These are phyloP conservation scores for Fusarium sp. DNA, from an alignment of 2,329 filamentous ascomycete species.

Conservation along the genomic window DNA sequence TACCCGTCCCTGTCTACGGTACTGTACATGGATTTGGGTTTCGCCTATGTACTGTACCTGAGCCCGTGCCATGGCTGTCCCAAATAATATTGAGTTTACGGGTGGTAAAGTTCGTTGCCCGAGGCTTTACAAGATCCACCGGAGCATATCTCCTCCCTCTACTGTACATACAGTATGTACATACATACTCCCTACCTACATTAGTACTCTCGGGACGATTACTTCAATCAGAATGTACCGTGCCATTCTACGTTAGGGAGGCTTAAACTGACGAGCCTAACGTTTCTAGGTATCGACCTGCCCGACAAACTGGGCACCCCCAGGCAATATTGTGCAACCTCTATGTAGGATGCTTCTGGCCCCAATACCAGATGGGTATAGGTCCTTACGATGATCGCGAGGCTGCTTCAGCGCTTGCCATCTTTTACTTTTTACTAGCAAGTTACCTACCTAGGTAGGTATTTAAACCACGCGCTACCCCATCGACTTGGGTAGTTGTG, in stretches of 20 bases:
- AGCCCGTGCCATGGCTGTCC: neutral
- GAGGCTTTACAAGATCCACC: conserved; percentile 16
- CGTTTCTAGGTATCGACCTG: conserved; percentile 18
- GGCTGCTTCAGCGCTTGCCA: conserved; percentile 21
- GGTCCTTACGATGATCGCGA: conserved; percentile 16
- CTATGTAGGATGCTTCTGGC: conserved; percentile 2
- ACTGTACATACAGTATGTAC: conserved; percentile 5
- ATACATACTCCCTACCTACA: neutral
- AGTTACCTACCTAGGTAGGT: conserved; percentile 10
- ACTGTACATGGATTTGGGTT: neutral
- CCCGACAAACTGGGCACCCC: conserved; percentile 10
- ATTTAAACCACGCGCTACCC: conserved; percentile 35
- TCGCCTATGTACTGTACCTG: conserved; percentile 23
- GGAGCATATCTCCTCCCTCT: conserved; percentile 14
- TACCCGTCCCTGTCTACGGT: neutral
- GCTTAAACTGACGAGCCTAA: conserved; percentile 19
- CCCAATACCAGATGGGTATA: conserved; percentile 13
- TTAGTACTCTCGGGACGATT: neutral
- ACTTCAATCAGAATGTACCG: neutral
- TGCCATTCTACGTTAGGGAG: conserved; percentile 13
- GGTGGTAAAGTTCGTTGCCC: conserved; percentile 26
- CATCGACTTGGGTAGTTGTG: neutral
- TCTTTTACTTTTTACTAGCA: neutral
- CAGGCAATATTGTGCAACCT: neutral
- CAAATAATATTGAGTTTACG: conserved; percentile 7